Conservation (phyloP, 2,329 filamentous ascomycete species). For the Neofusicoccum umdonicola region DNA sequence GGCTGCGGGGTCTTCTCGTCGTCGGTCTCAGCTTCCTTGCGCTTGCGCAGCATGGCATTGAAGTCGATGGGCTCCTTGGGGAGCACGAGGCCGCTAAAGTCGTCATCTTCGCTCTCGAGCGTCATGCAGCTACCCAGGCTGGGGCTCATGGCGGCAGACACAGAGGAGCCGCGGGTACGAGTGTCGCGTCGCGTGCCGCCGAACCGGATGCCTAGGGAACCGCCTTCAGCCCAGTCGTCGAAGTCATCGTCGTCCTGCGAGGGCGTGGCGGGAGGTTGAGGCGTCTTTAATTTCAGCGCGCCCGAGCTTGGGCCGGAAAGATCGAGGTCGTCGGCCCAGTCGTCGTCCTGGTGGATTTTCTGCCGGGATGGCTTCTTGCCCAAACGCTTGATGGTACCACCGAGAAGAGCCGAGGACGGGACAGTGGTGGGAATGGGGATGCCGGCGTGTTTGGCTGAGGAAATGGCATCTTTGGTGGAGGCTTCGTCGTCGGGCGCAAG, state of each 20-base stretch:
- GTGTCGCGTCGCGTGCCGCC: slow-evolving; percentile 79
- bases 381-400: slow-evolving; percentile 88
- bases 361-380: slow-evolving; percentile 55
- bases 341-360: slow-evolving; percentile 47
- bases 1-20: slow-evolving; percentile 17
- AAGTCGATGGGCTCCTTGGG: slow-evolving; percentile 83
- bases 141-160: slow-evolving; percentile 85
- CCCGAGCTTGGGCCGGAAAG: slow-evolving; percentile 36
- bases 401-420: slow-evolving; percentile 82
- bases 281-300: slow-evolving; percentile 44
- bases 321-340: slow-evolving; percentile 53
- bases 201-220: slow-evolving; percentile 85
- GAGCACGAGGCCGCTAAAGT: slow-evolving; percentile 82
- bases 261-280: slow-evolving; percentile 42
- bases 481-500: slow-evolving; percentile 81
- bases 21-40: slow-evolving; percentile 52
- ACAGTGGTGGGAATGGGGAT: slow-evolving; percentile 88
- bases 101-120: slow-evolving; percentile 89
- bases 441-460: slow-evolving; percentile 81
- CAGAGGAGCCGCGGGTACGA: slow-evolving; percentile 79
- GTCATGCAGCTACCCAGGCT: slow-evolving; percentile 91
- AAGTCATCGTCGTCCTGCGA: slow-evolving; percentile 50
- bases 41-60: slow-evolving; percentile 70
- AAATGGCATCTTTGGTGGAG: slow-evolving; percentile 80
- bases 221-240: slow-evolving; percentile 90